Percentiles rank a stretch among this genome's conserved stretches.
Conservation (phyloP, 2,329 filamentous ascomycete genomes). For the Colletotrichum somersetense region DNA sequence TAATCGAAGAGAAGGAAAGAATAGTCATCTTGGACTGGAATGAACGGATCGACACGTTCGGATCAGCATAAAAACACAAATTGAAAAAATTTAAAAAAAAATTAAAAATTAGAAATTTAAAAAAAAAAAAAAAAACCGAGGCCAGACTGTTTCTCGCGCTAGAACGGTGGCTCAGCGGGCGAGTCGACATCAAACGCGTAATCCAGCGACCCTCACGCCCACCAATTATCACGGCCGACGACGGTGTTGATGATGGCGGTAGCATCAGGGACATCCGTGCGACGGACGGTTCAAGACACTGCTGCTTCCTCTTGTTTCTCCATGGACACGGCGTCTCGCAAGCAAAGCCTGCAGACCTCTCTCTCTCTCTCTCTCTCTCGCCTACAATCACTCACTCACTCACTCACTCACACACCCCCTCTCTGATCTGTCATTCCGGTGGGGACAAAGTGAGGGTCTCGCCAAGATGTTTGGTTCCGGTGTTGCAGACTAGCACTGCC, state of each 20-base stretch:
- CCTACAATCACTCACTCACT: too few relatives aligned
- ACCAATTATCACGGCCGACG: neutral
- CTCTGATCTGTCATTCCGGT: too few relatives aligned
- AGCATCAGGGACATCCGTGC: neutral
- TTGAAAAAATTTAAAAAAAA: too few relatives aligned
- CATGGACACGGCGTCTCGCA: neutral
- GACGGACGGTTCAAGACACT: neutral
- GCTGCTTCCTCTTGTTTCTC: conserved; percentile 14
- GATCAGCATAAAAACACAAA: neutral
- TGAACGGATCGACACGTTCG: neutral
- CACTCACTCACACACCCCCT: too few relatives aligned
- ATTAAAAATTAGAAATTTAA: too few relatives aligned
- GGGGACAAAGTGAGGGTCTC: conserved; percentile 17
- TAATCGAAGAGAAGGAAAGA: too few relatives aligned
- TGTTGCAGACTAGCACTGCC: conserved; percentile 1
- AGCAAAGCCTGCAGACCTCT: neutral
- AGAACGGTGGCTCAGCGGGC: neutral
- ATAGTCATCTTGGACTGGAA: neutral
- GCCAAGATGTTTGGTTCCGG: conserved; percentile 22
- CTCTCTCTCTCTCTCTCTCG: too few relatives aligned
- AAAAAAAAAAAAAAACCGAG: too few relatives aligned
- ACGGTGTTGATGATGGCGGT: neutral
- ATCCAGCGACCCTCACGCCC: neutral
- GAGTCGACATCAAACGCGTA: conserved; percentile 9
- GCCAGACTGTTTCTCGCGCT: too few relatives aligned